These are phyloP conservation scores for Rhodomyrtus tomentosa DNA, from an alignment of 345 rosid genomes.

Conservation along the genomic window DNA sequence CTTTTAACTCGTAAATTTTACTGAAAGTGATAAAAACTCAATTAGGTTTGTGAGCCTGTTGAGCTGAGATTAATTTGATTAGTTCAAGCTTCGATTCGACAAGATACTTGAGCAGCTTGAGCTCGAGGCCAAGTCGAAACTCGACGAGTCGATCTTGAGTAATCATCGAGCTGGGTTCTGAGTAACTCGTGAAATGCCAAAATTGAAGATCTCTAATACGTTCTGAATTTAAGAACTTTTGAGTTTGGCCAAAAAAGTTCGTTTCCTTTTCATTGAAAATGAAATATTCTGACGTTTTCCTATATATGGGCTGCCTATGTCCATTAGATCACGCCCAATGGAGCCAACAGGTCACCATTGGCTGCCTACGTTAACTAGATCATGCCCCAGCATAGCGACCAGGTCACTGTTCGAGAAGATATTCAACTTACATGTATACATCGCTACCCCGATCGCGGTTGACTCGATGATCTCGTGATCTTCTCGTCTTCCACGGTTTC, in stretches of 20 bases:
- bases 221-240: not conserved
- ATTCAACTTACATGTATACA: not conserved
- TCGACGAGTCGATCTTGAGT: not conserved
- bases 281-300: not conserved
- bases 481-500: not conserved
- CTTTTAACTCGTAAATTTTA: no score
- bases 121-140: not conserved
- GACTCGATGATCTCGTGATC: not conserved
- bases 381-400: not conserved
- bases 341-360: not conserved
- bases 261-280: not conserved
- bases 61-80: no score
- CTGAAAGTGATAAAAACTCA: no score
- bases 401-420: not conserved
- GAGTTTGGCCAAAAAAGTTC: not conserved
- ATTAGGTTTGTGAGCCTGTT: no score
- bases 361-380: not conserved
- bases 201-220: not conserved
- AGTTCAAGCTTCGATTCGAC: not conserved
- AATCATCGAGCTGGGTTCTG: not conserved
- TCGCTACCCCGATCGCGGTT: not conserved
- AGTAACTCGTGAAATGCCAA: not conserved
- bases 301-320: not conserved
- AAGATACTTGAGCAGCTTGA: not conserved
- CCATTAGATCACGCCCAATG: not conserved